These are phyloP conservation scores for Sporothrix pallida DNA, from an alignment of 2,329 filamentous ascomycete genomes.

Conservation along the genomic window DNA sequence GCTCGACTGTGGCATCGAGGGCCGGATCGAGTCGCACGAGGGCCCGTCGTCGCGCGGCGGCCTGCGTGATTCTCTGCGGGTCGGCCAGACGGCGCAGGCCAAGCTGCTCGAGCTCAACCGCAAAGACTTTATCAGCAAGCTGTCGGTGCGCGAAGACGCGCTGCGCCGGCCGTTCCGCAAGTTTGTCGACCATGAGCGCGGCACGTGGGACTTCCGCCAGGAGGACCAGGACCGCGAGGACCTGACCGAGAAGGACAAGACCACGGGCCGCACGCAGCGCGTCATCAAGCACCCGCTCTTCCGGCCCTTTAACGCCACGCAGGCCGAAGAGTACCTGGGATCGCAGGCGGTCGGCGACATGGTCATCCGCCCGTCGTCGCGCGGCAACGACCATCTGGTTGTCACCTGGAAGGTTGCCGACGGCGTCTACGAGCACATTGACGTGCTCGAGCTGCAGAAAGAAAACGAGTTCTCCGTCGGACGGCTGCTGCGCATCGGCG, in stretches of 20 bases:
- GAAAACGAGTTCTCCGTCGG: constrained; percentile 96
- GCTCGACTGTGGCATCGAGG: constrained; percentile 93
- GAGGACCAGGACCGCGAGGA: constrained; percentile 84
- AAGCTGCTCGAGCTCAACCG: constrained; percentile 89
- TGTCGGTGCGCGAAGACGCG: constrained; percentile 82
- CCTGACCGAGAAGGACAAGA: constrained; percentile 82
- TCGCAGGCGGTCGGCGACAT: constrained; percentile 86
- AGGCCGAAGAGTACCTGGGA: constrained; percentile 92
- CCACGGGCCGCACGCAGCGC: constrained; percentile 82
- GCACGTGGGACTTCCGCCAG: constrained; percentile 85
- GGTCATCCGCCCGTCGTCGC: constrained; percentile 93
- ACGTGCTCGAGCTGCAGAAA: constrained; percentile 95
- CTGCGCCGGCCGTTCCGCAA: constrained; percentile 74
- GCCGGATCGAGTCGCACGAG: constrained; percentile 81
- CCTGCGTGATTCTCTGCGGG: constrained; percentile 74
- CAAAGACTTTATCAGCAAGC: constrained; percentile 80
- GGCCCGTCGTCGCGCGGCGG: constrained; percentile 71
- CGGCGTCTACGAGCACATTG: constrained; percentile 95
- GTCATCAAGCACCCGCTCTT: constrained; percentile 99
- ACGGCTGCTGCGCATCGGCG: constrained; percentile 80
- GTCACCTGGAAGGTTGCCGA: constrained; percentile 98
- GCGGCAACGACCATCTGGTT: constrained; percentile 91
- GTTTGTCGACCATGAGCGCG: constrained; percentile 72
- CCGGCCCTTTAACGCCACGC: constrained; percentile 86
- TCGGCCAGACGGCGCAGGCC: constrained; percentile 84